A percentile compares a stretch with the other conserved stretches of the same genome.
phyloP scores from a whole-genome alignment of 805 yeast genomes.

The Myxozyma udenii region DNA sequence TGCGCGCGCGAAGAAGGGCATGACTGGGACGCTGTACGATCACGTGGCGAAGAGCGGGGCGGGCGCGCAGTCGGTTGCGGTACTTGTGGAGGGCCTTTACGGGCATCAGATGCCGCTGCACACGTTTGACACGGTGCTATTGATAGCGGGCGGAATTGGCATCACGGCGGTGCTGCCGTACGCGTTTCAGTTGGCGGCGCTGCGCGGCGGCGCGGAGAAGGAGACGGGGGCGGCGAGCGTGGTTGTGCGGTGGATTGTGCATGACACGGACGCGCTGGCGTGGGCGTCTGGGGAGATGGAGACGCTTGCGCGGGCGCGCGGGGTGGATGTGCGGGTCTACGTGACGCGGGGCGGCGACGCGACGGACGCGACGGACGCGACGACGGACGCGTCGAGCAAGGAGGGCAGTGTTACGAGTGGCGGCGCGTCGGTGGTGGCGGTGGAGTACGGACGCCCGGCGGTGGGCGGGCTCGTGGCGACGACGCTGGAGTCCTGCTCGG shows the following conservation, averaged over 20 bases:
- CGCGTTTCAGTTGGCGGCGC: slow-evolving; percentile 35
- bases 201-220: neutral
- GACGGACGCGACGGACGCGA: slow-evolving; percentile 8
- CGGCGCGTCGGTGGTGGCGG: too few relatives aligned
- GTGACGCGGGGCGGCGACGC: slow-evolving; percentile 17
- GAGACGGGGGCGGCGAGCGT: neutral
- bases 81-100: slow-evolving; percentile 56
- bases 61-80: slow-evolving; percentile 32
- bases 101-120: slow-evolving; percentile 50
- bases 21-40: neutral
- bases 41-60: neutral
- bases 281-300: slow-evolving; percentile 7
- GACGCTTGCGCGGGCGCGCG: neutral
- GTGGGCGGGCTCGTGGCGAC: slow-evolving; percentile 42
- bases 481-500: slow-evolving; percentile 36
- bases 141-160: slow-evolving; percentile 65
- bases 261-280: neutral
- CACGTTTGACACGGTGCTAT: slow-evolving; percentile 46
- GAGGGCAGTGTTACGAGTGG: too few relatives aligned
- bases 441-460: slow-evolving; percentile 47
- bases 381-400: slow-evolving; percentile 3
- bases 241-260: slow-evolving; percentile 6
- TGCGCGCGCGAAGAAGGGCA: slow-evolving; percentile 1
- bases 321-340: slow-evolving; percentile 4
- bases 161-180: slow-evolving; percentile 55